These are phyloP conservation scores for Apophysomyces trapeziformis DNA, from an alignment of 371 early-diverging fungal species.

Conservation along the genomic window DNA sequence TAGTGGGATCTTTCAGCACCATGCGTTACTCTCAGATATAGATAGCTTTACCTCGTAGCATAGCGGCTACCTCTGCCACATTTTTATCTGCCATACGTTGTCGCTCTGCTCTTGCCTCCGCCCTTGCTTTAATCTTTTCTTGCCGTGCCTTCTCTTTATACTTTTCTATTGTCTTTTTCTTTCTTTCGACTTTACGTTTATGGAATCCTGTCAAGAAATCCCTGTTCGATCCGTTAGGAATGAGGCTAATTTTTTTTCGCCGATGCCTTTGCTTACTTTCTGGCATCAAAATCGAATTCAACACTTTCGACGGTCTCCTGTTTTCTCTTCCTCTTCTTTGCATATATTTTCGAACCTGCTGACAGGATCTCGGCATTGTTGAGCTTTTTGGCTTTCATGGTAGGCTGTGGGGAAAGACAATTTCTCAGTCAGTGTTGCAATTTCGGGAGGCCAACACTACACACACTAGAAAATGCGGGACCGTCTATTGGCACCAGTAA, in stretches of 20 bases:
- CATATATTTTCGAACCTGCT: constrained; percentile 70
- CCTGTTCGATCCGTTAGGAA: constrained; percentile 27
- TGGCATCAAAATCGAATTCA: constrained; percentile 65
- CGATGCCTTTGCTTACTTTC: constrained; percentile 51
- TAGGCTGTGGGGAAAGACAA: too few species aligned
- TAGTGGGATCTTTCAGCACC: background rate
- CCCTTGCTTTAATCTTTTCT: constrained; percentile 58
- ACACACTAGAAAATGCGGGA: too few species aligned
- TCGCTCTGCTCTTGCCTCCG: constrained; percentile 52
- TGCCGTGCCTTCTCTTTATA: constrained; percentile 57
- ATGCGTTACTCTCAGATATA: background rate
- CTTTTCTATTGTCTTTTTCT: constrained; percentile 60
- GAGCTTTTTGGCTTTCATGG: constrained; percentile 24
- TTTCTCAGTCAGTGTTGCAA: too few species aligned
- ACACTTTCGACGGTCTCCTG: constrained; percentile 65
- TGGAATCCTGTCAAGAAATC: constrained; percentile 84
- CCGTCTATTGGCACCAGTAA: too few species aligned
- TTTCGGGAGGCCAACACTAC: too few species aligned
- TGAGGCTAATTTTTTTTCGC: background rate
- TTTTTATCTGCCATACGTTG: constrained; percentile 48
- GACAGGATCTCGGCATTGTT: constrained; percentile 66
- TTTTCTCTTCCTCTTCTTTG: constrained; percentile 71
- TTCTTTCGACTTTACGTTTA: constrained; percentile 76
- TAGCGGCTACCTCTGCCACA: constrained; percentile 49
- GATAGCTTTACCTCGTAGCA: constrained; percentile 32